Conservation (phyloP, 164 flowering plant genomes). For the Nymphaea thermarum region DNA sequence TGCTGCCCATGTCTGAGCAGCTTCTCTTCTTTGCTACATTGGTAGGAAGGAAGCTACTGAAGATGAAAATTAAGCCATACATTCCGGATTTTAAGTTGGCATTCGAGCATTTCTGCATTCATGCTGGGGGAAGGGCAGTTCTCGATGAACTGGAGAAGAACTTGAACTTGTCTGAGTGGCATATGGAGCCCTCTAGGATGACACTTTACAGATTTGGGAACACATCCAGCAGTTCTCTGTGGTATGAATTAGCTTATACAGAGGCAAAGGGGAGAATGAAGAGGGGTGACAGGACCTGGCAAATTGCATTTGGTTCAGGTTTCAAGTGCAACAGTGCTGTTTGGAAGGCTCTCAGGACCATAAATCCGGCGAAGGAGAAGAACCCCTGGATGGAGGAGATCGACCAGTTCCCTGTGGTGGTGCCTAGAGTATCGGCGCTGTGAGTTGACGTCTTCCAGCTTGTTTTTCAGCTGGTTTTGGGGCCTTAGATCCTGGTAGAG, state of each 20-base stretch:
- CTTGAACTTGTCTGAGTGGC: constrained; percentile 17
- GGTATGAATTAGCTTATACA: constrained; percentile 33
- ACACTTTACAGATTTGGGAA: constrained; percentile 32
- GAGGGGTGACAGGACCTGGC: constrained; percentile 32
- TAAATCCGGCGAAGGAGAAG: constrained; percentile 25
- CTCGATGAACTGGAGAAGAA: constrained; percentile 38
- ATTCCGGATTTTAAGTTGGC: constrained; percentile 36
- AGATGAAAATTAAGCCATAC: constrained; percentile 24
- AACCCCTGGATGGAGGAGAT: constrained; percentile 65
- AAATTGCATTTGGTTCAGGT: constrained; percentile 20
- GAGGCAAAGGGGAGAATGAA: constrained; percentile 33
- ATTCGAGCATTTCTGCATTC: constrained; percentile 36
- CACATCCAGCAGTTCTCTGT: constrained; percentile 32
- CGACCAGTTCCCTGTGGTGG: constrained; percentile 44
- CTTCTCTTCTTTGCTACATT: constrained; percentile 25
- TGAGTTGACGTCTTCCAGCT: too few species aligned
- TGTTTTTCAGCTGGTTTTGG: too few species aligned
- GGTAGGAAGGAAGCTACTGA: constrained; percentile 19
- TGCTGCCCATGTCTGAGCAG: constrained; percentile 35
- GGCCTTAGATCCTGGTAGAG: too few species aligned
- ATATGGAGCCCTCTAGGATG: constrained; percentile 38
- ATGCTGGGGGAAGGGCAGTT: constrained; percentile 35
- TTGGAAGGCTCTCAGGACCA: constrained; percentile 56
- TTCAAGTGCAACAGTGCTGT: constrained; percentile 87
- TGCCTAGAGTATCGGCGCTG: constrained; percentile 28